Percentiles rank a stretch among this genome's conserved stretches.
These are phyloP conservation scores for Nannizziopsis arthrosporioides DNA, from an alignment of 2,329 filamentous ascomycete genomes.

Conservation along the genomic window DNA sequence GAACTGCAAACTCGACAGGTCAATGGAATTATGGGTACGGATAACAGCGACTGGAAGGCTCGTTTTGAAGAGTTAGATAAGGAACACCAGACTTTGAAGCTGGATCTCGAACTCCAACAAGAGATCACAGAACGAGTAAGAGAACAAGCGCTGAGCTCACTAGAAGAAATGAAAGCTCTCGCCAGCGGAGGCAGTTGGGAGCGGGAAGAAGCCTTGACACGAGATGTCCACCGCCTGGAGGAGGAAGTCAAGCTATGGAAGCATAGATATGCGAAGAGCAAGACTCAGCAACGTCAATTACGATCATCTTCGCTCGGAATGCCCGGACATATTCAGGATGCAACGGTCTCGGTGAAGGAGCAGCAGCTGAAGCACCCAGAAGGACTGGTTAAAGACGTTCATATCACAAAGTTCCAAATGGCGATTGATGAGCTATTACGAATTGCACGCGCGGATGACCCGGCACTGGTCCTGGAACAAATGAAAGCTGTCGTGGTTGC, in stretches of 20 bases:
- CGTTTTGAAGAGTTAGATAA: conserved; percentile 47
- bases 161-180: conserved; percentile 79
- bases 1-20: conserved; percentile 8
- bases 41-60: conserved; percentile 47
- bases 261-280: conserved; percentile 72
- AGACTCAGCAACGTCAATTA: conserved; percentile 73
- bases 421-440: conserved; percentile 82
- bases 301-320: conserved; percentile 70
- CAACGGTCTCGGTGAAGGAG: conserved; percentile 48
- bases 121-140: conserved; percentile 77
- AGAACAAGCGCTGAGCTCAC: conserved; percentile 66
- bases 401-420: conserved; percentile 91
- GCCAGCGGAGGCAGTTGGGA: conserved; percentile 69
- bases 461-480: conserved; percentile 63
- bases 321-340: conserved; percentile 35
- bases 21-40: conserved; percentile 10
- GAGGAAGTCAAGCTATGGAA: conserved; percentile 82
- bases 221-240: conserved; percentile 64
- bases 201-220: conserved; percentile 65
- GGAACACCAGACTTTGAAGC: conserved; percentile 56
- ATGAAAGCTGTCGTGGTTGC: conserved; percentile 78
- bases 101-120: conserved; percentile 59
- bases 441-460: conserved; percentile 59
- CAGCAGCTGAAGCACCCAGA: conserved; percentile 59
- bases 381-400: conserved; percentile 77